These are phyloP conservation scores for Penicillium lividum DNA, from an alignment of 495 filamentous ascomycete species.

Conservation along the genomic window DNA sequence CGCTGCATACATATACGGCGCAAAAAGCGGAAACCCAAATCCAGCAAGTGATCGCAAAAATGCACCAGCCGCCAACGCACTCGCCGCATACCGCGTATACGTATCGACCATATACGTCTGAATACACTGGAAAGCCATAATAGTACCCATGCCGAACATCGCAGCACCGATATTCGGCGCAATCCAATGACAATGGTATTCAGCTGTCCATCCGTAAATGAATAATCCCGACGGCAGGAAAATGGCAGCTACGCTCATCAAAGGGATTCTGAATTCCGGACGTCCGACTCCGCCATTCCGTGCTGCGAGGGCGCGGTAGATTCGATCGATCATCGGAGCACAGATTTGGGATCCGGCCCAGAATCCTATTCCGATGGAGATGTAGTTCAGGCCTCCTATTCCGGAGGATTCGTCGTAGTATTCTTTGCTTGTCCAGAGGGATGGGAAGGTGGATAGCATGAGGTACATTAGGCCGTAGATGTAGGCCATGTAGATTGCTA, in stretches of 20 bases:
- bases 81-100: conserved; percentile 73
- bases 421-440: conserved; percentile 53
- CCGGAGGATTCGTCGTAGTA: conserved; percentile 62
- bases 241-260: conserved; percentile 59
- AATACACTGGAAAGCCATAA: conserved; percentile 67
- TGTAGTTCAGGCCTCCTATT: conserved; percentile 68
- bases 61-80: conserved; percentile 65
- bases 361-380: conserved; percentile 69
- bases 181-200: conserved; percentile 67
- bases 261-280: conserved; percentile 71
- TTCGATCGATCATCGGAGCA: conserved; percentile 62
- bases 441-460: conserved; percentile 66
- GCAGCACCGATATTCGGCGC: conserved; percentile 67
- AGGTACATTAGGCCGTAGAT: conserved; percentile 75
- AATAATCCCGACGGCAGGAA: conserved; percentile 65
- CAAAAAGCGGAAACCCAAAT: conserved; percentile 78
- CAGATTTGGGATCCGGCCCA: conserved; percentile 63
- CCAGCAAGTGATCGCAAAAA: conserved; percentile 69
- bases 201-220: conserved; percentile 70
- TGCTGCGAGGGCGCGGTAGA: conserved; percentile 63
- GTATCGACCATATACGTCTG: conserved; percentile 78
- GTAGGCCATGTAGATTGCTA: conserved; percentile 66
- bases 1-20: conserved; percentile 61
- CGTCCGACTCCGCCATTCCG: conserved; percentile 56
- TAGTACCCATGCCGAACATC: conserved; percentile 59